phyloP scores from a whole-genome alignment of 306 rosid genomes.

The Medicago lupulina region DNA sequence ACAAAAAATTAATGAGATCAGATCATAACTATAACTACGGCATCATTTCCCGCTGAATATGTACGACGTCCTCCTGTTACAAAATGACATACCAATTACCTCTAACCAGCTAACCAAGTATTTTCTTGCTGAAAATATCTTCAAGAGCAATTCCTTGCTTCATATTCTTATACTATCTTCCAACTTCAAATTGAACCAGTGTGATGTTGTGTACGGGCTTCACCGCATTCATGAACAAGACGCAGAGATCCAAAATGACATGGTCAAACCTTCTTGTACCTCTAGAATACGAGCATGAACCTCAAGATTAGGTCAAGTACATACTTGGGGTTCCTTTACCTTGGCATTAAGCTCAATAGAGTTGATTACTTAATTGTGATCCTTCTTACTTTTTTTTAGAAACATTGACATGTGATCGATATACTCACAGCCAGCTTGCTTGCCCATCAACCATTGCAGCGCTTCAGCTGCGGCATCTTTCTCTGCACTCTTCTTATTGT shows the following conservation, averaged over 20 bases:
- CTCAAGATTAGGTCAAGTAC: slow-evolving; percentile 2
- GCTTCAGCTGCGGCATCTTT: slow-evolving; percentile 98
- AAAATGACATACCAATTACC: slow-evolving; percentile 24
- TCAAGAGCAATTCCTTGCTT: slow-evolving; percentile 33
- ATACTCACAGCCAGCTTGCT: slow-evolving; percentile 57
- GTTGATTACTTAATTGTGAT: slow-evolving; percentile 52
- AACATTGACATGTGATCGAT: slow-evolving; percentile 71
- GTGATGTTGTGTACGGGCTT: slow-evolving; percentile 1
- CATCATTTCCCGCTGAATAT: slow-evolving; percentile 29
- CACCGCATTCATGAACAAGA: slow-evolving; percentile 30
- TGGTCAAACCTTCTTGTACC: slow-evolving; percentile 18
- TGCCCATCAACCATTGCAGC: slow-evolving; percentile 81
- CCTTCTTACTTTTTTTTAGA: slow-evolving; percentile 87
- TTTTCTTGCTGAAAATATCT: slow-evolving; percentile 30
- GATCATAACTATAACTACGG: slow-evolving; percentile 17
- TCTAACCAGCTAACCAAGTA: neutral
- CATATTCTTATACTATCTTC: slow-evolving; percentile 35
- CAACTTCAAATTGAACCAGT: slow-evolving; percentile 31
- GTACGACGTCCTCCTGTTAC: slow-evolving; percentile 18
- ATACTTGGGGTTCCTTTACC: slow-evolving; percentile 14
- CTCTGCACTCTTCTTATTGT: slow-evolving; percentile 90
- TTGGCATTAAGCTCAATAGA: slow-evolving; percentile 26
- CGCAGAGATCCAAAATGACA: slow-evolving; percentile 34
- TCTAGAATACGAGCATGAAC: neutral
- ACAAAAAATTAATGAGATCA: slow-evolving; percentile 44